Base-by-base conservation (phyloP, 2,329 filamentous ascomycete genomes). In the Epicoccum sorghinum region DNA sequence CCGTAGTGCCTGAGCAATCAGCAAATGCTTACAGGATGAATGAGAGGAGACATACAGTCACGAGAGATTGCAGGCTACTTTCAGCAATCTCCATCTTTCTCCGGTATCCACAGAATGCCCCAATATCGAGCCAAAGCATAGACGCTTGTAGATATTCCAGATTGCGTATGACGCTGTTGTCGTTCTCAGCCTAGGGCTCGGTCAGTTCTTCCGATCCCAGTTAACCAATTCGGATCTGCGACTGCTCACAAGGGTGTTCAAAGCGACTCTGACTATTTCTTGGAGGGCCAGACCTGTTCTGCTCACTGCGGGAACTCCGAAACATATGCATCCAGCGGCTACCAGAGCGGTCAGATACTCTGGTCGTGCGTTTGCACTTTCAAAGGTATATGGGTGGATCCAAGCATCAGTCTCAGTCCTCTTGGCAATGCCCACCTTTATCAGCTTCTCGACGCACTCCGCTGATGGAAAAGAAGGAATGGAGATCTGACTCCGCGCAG, bases 71-170 rank as follows among this genome's bases (percentile, higher is more conserved):
- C 45, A 79, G 70, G 59, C 82, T 82, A 42, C 82, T 83, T 64
- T 85, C 82, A 0, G 82, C 80, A 37, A 85, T 77, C 56, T 84
- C 82, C 68, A 83, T 84, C 61, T 83, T 82, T 14, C 82, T 76
- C 54, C 78, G 79, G 57, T 82, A 82, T 6, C 82, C 82, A 57
- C 80, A 83, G 79, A 82, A 85, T 9, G 83, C 68, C 1, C 82
- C 82, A 24, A 83, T 78, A 53, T 83, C 80, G 1, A 84, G 72
- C 47, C 74, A 71, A 3, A 84, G 62, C 43, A 81, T 74, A 38
- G 78, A 82, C 3, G 80, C 78, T 62, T 84, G 82, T 29, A 82
- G 75, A 12, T 78, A 76, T 38, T 81, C 78, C 2, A 84, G 63
- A 48, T 83, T 76, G 18, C 82, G 74, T 23, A 68, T 64, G 29